Percentiles rank a stretch among this genome's conserved stretches.
phyloP scores from a whole-genome alignment of 169 alveolate species.

The Plasmodium ovale region DNA sequence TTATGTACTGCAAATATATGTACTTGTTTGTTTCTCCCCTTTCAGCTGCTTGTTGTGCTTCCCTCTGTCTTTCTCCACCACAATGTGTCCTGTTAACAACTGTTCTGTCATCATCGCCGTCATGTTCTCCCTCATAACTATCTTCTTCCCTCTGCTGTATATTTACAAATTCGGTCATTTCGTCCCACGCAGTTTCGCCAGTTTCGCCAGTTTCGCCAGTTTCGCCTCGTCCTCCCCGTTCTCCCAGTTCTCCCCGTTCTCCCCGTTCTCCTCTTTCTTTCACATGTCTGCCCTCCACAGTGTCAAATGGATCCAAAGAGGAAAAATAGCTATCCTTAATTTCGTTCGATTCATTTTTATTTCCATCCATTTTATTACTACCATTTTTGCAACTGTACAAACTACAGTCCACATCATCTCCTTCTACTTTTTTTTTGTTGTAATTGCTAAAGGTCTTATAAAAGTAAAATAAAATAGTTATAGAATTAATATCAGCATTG shows the following conservation, averaged over 20 bases:
- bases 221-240: not conserved
- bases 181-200: not conserved
- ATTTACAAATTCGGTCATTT: not conserved
- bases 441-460: slow-evolving; percentile 47
- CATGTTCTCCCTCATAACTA: not conserved
- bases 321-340: not conserved
- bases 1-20: slow-evolving; percentile 44
- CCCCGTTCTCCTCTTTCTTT: not conserved
- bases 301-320: slow-evolving; percentile 20
- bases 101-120: not conserved
- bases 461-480: slow-evolving; percentile 48
- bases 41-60: not conserved
- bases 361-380: not conserved
- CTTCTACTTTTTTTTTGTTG: not conserved
- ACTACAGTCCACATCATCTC: not conserved
- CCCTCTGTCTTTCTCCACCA: not conserved
- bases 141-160: not conserved
- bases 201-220: not conserved
- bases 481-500: slow-evolving; percentile 56
- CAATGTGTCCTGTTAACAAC: not conserved
- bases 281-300: not conserved
- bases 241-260: not conserved
- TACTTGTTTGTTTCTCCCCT: slow-evolving; percentile 25
- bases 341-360: not conserved
- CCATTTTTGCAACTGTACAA: not conserved